These are phyloP conservation scores for Trypanosoma vivax DNA, from an alignment of 208 protist species.

Conservation along the genomic window DNA sequence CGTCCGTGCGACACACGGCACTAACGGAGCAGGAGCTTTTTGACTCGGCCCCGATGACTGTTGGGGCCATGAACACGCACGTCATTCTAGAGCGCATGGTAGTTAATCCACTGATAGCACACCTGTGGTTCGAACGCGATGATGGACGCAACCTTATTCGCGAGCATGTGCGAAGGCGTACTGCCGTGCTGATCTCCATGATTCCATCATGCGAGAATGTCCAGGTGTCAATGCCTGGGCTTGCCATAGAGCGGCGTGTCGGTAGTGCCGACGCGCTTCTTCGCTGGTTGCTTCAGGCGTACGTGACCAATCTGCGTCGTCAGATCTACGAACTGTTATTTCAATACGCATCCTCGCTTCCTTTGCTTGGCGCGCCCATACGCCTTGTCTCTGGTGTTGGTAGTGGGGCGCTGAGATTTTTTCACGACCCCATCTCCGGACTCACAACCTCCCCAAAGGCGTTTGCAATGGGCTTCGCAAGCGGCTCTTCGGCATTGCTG, in stretches of 20 bases:
- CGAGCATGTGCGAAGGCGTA: slow-evolving; percentile 51
- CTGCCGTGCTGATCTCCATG: slow-evolving; percentile 79
- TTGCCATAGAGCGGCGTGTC: slow-evolving; percentile 49
- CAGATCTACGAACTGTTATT: slow-evolving; percentile 68
- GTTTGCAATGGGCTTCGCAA: slow-evolving; percentile 67
- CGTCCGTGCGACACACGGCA: slow-evolving; percentile 4
- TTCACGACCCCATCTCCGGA: slow-evolving; percentile 70
- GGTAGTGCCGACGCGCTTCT: slow-evolving; percentile 52
- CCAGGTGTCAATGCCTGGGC: slow-evolving; percentile 52
- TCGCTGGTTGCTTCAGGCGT: slow-evolving; percentile 69
- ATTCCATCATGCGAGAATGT: slow-evolving; percentile 78
- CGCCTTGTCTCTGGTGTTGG: slow-evolving; percentile 74
- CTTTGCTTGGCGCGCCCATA: slow-evolving; percentile 75
- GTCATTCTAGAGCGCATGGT: slow-evolving; percentile 80
- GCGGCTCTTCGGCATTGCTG: slow-evolving; percentile 58
- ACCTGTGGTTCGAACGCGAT: slow-evolving; percentile 78
- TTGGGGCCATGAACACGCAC: slow-evolving; percentile 53
- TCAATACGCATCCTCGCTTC: slow-evolving; percentile 86
- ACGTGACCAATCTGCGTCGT: slow-evolving; percentile 53
- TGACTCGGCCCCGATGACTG: slow-evolving; percentile 37
- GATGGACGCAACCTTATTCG: slow-evolving; percentile 77
- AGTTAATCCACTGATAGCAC: slow-evolving; percentile 77
- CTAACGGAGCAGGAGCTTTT: slow-evolving; percentile 40
- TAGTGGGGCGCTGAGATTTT: slow-evolving; percentile 74
- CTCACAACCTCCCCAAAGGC: slow-evolving; percentile 66